Percentiles rank a stretch among this genome's conserved stretches.
phyloP scores from a whole-genome alignment of 805 yeast species.

The Wickerhamiella galacta region DNA sequence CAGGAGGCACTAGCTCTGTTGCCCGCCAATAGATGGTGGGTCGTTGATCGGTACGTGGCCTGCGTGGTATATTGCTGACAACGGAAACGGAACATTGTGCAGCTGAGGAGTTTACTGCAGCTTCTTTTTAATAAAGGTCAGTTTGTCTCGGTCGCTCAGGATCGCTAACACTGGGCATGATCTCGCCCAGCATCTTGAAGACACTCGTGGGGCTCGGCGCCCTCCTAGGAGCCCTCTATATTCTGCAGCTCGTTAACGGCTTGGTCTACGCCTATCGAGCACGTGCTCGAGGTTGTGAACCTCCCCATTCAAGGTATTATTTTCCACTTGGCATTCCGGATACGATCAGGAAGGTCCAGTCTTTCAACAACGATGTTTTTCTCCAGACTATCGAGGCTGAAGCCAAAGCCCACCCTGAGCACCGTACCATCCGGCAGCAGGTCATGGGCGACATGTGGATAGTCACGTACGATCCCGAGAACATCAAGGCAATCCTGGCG shows the following conservation, averaged over 20 bases:
- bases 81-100: too few relatives aligned
- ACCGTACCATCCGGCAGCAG: conserved; percentile 1
- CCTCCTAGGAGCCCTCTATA: background rate
- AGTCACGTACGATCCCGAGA: conserved; percentile 17
- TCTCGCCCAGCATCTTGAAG: too few relatives aligned
- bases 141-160: too few relatives aligned
- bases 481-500: conserved; percentile 17
- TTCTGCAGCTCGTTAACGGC: background rate
- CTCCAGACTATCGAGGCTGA: background rate
- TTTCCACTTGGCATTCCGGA: background rate
- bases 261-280: background rate
- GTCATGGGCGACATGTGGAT: conserved; percentile 3
- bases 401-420: background rate
- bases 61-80: too few relatives aligned
- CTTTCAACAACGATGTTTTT: background rate
- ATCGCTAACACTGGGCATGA: too few relatives aligned
- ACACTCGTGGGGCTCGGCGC: too few relatives aligned
- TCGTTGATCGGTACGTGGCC: too few relatives aligned
- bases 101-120: too few relatives aligned
- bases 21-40: too few relatives aligned
- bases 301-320: background rate
- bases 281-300: background rate
- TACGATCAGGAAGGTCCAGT: background rate
- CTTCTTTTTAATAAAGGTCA: too few relatives aligned
- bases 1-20: too few relatives aligned